Percentiles rank a stretch among this genome's conserved stretches.
These are phyloP conservation scores for Terfezia claveryi DNA, from an alignment of 495 filamentous ascomycete species.

Conservation along the genomic window DNA sequence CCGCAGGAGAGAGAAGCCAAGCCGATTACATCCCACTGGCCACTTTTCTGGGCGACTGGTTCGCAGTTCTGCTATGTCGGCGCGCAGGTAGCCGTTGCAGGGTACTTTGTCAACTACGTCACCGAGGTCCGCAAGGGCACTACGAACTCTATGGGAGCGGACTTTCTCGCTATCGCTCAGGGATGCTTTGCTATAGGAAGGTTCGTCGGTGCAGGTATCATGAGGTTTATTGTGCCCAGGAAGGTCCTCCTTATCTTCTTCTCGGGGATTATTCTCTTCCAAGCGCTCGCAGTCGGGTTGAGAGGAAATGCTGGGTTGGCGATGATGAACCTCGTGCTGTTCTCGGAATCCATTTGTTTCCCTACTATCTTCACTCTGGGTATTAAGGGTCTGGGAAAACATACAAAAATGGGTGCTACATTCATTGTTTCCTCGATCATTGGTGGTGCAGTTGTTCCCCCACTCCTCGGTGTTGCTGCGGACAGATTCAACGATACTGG, in stretches of 20 bases:
- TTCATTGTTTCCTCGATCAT: slow-evolving; percentile 35
- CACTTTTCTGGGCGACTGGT: slow-evolving; percentile 40
- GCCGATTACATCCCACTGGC: slow-evolving; percentile 39
- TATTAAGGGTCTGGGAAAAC: slow-evolving; percentile 35
- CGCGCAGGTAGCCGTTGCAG: slow-evolving; percentile 35
- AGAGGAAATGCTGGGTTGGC: slow-evolving; percentile 27
- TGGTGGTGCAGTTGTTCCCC: slow-evolving; percentile 34
- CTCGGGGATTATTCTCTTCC: slow-evolving; percentile 20
- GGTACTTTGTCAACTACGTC: slow-evolving; percentile 39
- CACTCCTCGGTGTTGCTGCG: slow-evolving; percentile 28
- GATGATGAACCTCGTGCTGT: slow-evolving; percentile 34
- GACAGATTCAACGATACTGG: slow-evolving; percentile 28
- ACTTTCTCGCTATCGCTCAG: slow-evolving; percentile 33
- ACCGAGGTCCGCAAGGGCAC: slow-evolving; percentile 29
- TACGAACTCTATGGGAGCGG: slow-evolving; percentile 25
- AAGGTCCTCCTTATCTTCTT: slow-evolving; percentile 28
- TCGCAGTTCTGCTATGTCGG: slow-evolving; percentile 56
- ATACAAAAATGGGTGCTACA: slow-evolving; percentile 36
- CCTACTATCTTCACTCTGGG: slow-evolving; percentile 41
- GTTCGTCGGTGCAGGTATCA: slow-evolving; percentile 29
- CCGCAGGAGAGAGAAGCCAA: slow-evolving; percentile 23
- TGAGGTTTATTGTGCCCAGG: slow-evolving; percentile 31
- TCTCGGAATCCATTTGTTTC: slow-evolving; percentile 41
- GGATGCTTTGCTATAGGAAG: slow-evolving; percentile 35
- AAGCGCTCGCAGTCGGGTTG: slow-evolving; percentile 15